Base-by-base conservation (phyloP, 495 filamentous ascomycete genomes). In the Aspergillus affinis region DNA sequence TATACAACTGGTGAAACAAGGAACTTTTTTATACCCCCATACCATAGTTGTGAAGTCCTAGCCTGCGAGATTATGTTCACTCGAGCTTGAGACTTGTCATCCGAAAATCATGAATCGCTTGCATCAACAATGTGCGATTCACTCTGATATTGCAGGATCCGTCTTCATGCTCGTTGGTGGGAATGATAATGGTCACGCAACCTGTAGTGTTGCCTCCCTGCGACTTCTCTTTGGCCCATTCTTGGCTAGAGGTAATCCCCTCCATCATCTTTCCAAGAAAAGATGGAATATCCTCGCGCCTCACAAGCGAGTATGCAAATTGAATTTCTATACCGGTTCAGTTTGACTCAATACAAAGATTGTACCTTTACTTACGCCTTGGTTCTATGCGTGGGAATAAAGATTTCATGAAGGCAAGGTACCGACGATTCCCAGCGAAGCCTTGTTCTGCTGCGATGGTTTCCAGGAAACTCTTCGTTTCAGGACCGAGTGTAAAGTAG, bases 381-480 rank as follows among this genome's bases (percentile, higher is more conserved):
- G 48, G 48, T 50, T 50, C 19, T 50, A 50, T 50, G 48, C 48
- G 48, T 50, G 48, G 19, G 20, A 50, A 50, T 13, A 50, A 18
- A 50, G 48, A 50, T 50, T 50, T 50, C 19, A 50, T 50, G 10
- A 50, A 50, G 48, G 19, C 19, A 21, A 50, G 48, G 19, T 50
- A 50, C 13, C 48, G 19, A 50, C 19, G 48, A 50, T 50, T 50
- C 26, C 19, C 19, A 50, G 19, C 48, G 19, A 50, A 50, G 20
- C 48, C 48, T 50, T 50, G 48, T 50, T 50, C 48, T 50, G 48
- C 48, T 50, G 19, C 19, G 19, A 50, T 50, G 48, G 48, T 50
- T 50, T 50, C 48, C 20, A 50, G 48, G 48, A 50, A 50, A 50
- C 48, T 50, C 48, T 50, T 50, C 19, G 19, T 50, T 50, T 50